Percentiles rank a stretch among this genome's conserved stretches.
Evolutionary conservation across 1,139 yeast species (phyloP).

Genomic region (Scheffersomyces parashehatae): DNA sequence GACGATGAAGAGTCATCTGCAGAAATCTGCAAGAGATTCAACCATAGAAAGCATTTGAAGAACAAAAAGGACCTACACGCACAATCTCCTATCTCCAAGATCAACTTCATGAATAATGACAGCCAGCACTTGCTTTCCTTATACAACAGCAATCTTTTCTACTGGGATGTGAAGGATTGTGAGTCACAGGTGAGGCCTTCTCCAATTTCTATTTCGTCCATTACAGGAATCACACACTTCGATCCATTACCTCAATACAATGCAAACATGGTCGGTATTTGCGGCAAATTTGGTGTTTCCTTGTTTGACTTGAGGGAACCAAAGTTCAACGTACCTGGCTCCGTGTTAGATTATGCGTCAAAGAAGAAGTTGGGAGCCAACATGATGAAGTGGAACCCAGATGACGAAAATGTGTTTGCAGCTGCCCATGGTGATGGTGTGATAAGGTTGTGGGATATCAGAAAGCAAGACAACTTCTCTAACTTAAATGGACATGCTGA

Average conservation of each 20-base stretch:
- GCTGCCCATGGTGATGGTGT: constrained; percentile 63
- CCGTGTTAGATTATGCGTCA: constrained; percentile 6
- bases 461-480: constrained; percentile 58
- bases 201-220: constrained; percentile 54
- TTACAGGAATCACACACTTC: constrained; percentile 53
- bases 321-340: constrained; percentile 35
- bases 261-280: constrained; percentile 47
- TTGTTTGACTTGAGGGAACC: constrained; percentile 62
- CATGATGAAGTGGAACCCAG: constrained; percentile 63
- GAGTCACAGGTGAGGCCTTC: constrained; percentile 40
- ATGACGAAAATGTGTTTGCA: constrained; percentile 61
- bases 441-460: constrained; percentile 74
- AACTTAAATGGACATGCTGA: constrained; percentile 59
- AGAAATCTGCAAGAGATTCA: constrained; percentile 71
- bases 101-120: constrained; percentile 24
- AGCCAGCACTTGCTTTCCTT: constrained; percentile 45
- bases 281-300: constrained; percentile 72
- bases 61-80: constrained; percentile 20
- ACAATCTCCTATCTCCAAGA: constrained; percentile 23
- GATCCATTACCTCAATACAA: constrained; percentile 47
- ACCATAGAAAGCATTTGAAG: constrained; percentile 63
- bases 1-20: constrained; percentile 51
- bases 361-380: constrained; percentile 22
- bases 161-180: constrained; percentile 70
- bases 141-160: constrained; percentile 63